Percentiles rank a stretch among this genome's conserved stretches.
Evolutionary conservation across 257 asterid species (phyloP).

Genomic region (Ilex aquifolium): DNA sequence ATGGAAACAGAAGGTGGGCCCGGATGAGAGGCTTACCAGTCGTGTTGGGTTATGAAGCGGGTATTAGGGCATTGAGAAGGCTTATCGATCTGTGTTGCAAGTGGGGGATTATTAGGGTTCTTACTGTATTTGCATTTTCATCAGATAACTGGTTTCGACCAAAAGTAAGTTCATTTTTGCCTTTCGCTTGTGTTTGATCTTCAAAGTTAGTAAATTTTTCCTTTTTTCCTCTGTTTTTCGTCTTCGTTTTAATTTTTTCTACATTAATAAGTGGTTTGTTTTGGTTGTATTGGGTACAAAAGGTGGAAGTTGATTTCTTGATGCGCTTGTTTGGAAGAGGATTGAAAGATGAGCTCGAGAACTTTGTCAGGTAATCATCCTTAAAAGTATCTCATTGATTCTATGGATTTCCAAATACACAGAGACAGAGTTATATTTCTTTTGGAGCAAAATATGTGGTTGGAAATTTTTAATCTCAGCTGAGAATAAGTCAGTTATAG

Average conservation of each 20-base stretch:
- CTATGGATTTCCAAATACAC: too few species aligned
- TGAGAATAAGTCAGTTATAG: too few species aligned
- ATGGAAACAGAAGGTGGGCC: slow-evolving; percentile 69
- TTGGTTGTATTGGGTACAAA: background rate
- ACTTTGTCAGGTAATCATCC: slow-evolving; percentile 14
- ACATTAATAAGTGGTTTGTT: background rate
- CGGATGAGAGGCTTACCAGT: slow-evolving; percentile 34
- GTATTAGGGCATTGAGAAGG: slow-evolving; percentile 34
- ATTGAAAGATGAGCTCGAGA: slow-evolving; percentile 14
- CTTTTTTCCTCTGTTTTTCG: too few species aligned
- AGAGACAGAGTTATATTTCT: too few species aligned
- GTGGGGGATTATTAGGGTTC: slow-evolving; percentile 40
- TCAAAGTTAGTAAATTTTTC: background rate
- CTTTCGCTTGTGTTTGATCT: too few species aligned
- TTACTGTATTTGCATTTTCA: slow-evolving; percentile 65
- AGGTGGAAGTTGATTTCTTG: slow-evolving; percentile 32
- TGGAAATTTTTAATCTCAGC: too few species aligned
- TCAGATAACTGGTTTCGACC: slow-evolving; percentile 67
- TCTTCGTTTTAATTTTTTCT: background rate
- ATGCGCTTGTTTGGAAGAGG: slow-evolving; percentile 24
- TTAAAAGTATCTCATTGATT: too few species aligned
- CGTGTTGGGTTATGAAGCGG: slow-evolving; percentile 48
- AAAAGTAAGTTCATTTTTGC: slow-evolving; percentile 26
- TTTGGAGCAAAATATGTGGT: too few species aligned
- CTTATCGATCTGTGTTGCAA: slow-evolving; percentile 39